Conservation (phyloP, 768 basidiomycete genomes). For the Podaxis mareebaensis region DNA sequence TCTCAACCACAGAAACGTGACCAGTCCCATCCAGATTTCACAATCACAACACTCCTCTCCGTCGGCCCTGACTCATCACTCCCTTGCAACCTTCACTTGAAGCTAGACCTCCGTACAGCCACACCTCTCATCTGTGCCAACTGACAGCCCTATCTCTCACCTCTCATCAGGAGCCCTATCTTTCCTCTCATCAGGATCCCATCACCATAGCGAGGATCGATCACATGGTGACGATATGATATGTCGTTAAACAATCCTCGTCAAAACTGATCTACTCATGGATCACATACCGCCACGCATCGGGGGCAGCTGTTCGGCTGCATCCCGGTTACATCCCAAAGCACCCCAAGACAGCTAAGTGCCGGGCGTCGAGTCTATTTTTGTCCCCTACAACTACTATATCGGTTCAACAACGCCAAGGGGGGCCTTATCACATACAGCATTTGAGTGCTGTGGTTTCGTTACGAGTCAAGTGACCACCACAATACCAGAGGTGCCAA, state of each 20-base stretch:
- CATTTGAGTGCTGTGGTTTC: background rate
- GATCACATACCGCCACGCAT: background rate
- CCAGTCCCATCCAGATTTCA: background rate
- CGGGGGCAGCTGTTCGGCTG: background rate
- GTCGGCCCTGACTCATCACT: background rate
- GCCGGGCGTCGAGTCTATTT: background rate
- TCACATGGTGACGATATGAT: background rate
- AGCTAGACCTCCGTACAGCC: background rate
- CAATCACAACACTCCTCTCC: background rate
- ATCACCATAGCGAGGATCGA: background rate
- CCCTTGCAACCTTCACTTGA: background rate
- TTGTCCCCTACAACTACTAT: background rate
- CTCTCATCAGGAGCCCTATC: background rate
- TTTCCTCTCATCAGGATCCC: background rate
- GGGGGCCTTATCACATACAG: slow-evolving; percentile 5
- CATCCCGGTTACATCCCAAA: background rate
- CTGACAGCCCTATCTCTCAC: background rate
- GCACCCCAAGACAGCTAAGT: background rate
- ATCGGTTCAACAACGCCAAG: background rate
- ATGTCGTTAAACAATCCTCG: background rate
- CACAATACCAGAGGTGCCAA: background rate
- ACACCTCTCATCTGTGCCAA: background rate
- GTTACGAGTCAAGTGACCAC: slow-evolving; percentile 5
- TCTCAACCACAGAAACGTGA: background rate
- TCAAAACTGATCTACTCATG: background rate